Evolutionary conservation across 1,284 basidiomycete species (phyloP), one percentile per base, ranked within the genome.

Genomic region (Malassezia sympodialis): DNA sequence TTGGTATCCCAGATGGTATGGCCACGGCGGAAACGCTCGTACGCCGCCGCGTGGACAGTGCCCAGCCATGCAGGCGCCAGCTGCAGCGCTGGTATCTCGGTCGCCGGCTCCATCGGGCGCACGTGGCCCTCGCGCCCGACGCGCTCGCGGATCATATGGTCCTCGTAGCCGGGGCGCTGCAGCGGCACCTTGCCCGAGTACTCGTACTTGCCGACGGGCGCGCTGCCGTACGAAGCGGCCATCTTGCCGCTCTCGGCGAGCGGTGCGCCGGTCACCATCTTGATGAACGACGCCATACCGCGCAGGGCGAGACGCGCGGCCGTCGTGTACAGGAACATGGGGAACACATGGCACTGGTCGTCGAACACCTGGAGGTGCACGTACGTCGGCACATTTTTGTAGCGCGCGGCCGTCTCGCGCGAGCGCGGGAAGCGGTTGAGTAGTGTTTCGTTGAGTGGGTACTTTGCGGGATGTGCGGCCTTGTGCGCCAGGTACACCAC

Each of bases 401-500:
- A 68, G 34, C 60, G 46, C 48, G 68, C 62, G 4, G 77, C 62
- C 19, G 75, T 60, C 2, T 66, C 65, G 5, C 67, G 66, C 53
- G 76, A 76, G 21, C 73, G 68, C 12, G 76, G 76, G 48, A 76
- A 78, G 40, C 74, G 68, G 26, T 77, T 74, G 49, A 81, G 78
- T 1, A 81, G 77, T 30, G 82, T 80, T 0, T 85, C 80, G 44
- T 79, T 80, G 6, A 88, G 66, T 0, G 85, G 84, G 68, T 83
- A 90, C 60, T 78, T 78, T 0, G 82, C 81, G 0, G 93, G 93
- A 70, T 88, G 77, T 2, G 88, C 88, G 12, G 93, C 93, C 66
- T 86, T 90, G 71, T 96, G 91, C 0, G 93, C 90, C 5, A 79
- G 14, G 51, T 73, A 96, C 34, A 96, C 82, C 44, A 90, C 84